These are phyloP conservation scores for Stereum hirsutum DNA, from an alignment of 1,284 basidiomycete species.

Conservation along the genomic window DNA sequence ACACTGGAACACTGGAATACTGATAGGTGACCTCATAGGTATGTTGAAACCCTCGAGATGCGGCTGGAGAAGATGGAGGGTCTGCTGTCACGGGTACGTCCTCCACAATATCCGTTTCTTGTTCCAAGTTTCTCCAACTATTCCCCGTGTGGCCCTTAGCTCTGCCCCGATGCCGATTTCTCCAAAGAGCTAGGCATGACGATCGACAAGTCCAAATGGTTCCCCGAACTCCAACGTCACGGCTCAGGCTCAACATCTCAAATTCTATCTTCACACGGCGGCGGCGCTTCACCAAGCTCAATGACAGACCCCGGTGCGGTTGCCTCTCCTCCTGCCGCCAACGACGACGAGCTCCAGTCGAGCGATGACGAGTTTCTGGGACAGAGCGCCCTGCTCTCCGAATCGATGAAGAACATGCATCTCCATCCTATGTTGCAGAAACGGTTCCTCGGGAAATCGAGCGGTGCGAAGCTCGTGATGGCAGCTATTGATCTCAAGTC, in stretches of 20 bases:
- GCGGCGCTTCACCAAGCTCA: not conserved
- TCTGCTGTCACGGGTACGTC: constrained; percentile 47
- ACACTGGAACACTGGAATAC: constrained; percentile 4
- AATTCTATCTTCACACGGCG: not conserved
- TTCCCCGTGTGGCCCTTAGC: constrained; percentile 20
- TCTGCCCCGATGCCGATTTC: constrained; percentile 42
- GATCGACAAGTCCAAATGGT: constrained; percentile 38
- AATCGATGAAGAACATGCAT: constrained; percentile 13
- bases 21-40: constrained; percentile 28
- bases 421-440: constrained; percentile 22
- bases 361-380: constrained; percentile 19
- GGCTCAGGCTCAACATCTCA: too few relatives aligned
- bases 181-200: constrained; percentile 36
- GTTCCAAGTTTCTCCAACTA: not conserved
- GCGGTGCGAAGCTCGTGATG: constrained; percentile 38
- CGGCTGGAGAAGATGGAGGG: constrained; percentile 66
- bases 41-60: constrained; percentile 65
- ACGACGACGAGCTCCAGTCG: constrained; percentile 25
- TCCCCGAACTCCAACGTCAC: constrained; percentile 12
- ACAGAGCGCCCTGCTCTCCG: constrained; percentile 9
- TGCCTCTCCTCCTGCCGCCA: too few relatives aligned
- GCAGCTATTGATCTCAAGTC: constrained; percentile 42
- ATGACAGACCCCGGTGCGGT: constrained; percentile 7
- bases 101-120: not conserved
- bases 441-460: constrained; percentile 46